Percentiles rank a stretch among this genome's conserved stretches.
phyloP scores from a whole-genome alignment of 169 alveolate genomes.

The Theileria parva region DNA sequence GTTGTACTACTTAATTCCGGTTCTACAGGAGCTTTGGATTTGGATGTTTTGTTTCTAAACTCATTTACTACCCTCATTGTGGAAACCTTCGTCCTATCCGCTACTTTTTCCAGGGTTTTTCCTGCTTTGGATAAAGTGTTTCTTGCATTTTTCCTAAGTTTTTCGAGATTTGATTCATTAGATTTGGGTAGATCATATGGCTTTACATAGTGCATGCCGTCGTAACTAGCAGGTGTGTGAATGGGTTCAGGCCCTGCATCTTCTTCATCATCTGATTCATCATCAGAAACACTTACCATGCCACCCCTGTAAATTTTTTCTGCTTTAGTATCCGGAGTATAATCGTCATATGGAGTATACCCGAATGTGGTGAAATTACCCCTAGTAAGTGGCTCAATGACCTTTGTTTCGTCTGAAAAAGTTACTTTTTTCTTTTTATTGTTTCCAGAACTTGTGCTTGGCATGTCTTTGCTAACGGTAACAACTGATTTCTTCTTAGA shows the following conservation, averaged over 20 bases:
- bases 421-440: neutral
- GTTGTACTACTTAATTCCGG: neutral
- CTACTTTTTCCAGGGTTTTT: neutral
- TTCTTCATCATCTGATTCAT: neutral
- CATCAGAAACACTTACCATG: neutral
- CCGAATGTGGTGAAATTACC: neutral
- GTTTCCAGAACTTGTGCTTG: neutral
- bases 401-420: neutral
- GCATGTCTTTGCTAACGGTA: neutral
- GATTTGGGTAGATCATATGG: constrained; percentile 6
- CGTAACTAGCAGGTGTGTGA: constrained; percentile 16
- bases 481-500: neutral
- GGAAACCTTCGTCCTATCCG: neutral
- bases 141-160: neutral
- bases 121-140: neutral
- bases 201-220: neutral
- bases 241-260: neutral
- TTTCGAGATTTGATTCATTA: neutral
- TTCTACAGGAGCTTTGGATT: neutral
- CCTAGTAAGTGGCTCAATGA: neutral
- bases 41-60: neutral
- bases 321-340: neutral
- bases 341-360: neutral
- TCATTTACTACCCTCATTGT: neutral
- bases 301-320: neutral